Evolutionary conservation across 2,329 filamentous ascomycete genomes (phyloP), one percentile per base, ranked within the genome.

Genomic region (Talaromyces sp.): DNA sequence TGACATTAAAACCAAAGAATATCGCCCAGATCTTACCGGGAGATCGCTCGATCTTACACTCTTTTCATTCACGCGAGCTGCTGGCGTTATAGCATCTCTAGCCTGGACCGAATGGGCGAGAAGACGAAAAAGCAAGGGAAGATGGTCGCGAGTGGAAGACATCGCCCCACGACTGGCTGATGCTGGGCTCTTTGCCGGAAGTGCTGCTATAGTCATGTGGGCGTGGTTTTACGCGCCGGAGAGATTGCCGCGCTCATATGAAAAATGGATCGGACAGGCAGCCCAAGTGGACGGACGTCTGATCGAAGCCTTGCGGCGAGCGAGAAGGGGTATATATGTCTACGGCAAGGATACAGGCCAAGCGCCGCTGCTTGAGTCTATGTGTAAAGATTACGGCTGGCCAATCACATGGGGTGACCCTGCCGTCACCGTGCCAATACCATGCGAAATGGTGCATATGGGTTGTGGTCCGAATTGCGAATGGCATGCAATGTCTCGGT

Each of bases 361-460:
- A 70, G 87, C 88, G 1, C 79, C 83, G 11, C 81, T 95, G 10
- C 83, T 96, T 0, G 82, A 87, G 68, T 81, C 83, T 67, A 91
- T 96, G 88, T 93, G 90, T 73, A 80, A 78, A 67, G 90, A 95
- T 69, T 89, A 90, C 76, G 79, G 80, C 35, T 86, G 87, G 81
- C 91, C 92, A 0, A 72, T 82, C n/a, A 79, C 80, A 64, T 93
- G 89, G 85, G 92, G 90, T 22, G 88, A 96, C 75, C 91, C 92
- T 0, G 82, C 84, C 19, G 81, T 83, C 64, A 85, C 88, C 0
- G 78, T 89, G 10, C 92, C 92, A 0, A 89, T 94, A 66, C 91
- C 91, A 1, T 96, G 92, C 77, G 88, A 92, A 74, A 82, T 96
- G 68, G 91, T 95, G 3, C 92, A 96, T 78, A 92, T 92, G 87